Conservation (phyloP, 2,329 filamentous ascomycete genomes). For the Coniochaeta pulveracea region DNA sequence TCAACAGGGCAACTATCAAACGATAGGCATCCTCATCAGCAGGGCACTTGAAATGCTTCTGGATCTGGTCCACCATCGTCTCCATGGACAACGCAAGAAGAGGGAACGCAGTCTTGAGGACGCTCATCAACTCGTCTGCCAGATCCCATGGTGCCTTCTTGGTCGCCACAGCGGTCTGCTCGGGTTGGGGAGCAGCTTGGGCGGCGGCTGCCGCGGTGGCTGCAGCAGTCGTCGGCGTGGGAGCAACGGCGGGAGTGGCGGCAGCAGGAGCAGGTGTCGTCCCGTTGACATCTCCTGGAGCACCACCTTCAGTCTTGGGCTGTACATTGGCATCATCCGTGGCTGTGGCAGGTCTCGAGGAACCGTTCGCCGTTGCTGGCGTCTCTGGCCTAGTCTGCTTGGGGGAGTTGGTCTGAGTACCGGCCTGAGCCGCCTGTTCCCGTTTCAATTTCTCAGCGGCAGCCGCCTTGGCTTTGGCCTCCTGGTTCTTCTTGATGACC, state of each 20-base stretch:
- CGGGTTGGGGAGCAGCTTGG: slow-evolving; percentile 9
- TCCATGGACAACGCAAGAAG: slow-evolving; percentile 96
- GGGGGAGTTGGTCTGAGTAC: slow-evolving; percentile 29
- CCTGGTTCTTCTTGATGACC: slow-evolving; percentile 81
- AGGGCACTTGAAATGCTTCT: slow-evolving; percentile 98
- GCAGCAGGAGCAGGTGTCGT: slow-evolving; percentile 10
- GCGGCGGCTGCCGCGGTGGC: slow-evolving; percentile 10
- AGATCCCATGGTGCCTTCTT: slow-evolving; percentile 91
- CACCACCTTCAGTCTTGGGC: slow-evolving; percentile 33
- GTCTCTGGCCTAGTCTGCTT: slow-evolving; percentile 42
- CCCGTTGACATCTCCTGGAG: slow-evolving; percentile 12
- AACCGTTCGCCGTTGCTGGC: slow-evolving; percentile 19
- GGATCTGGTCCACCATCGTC: slow-evolving; percentile 97
- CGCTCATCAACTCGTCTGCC: slow-evolving; percentile 89
- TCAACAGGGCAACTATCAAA: slow-evolving; percentile 91
- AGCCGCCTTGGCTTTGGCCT: slow-evolving; percentile 28
- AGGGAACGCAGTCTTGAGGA: slow-evolving; percentile 93
- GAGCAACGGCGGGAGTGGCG: slow-evolving; percentile 10
- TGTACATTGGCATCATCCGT: slow-evolving; percentile 30
- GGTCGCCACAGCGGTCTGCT: slow-evolving; percentile 23
- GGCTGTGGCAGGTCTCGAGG: slow-evolving; percentile 38
- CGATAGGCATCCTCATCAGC: slow-evolving; percentile 97
- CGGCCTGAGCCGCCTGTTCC: slow-evolving; percentile 32
- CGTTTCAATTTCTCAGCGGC: slow-evolving; percentile 49
- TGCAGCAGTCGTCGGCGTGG: slow-evolving; percentile 10